Evolutionary conservation across 176 grass and related monocot species (phyloP), one percentile per base, ranked within the genome.

Genomic region (Hordeum marinum): DNA sequence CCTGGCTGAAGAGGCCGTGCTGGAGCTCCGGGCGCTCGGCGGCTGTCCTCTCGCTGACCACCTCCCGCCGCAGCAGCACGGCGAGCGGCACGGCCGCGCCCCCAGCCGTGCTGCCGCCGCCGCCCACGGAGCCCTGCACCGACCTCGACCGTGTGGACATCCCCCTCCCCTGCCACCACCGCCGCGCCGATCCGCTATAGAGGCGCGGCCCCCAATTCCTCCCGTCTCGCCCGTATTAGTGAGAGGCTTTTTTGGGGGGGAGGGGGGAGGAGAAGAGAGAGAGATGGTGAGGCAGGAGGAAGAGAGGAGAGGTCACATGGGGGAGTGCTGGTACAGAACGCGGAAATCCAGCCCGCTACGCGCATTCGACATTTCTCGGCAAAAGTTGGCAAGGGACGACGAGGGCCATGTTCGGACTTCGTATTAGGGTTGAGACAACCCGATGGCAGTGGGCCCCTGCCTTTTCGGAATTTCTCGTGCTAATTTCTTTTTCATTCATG

Each of bases 341-440:
- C 80, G 89, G 75, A 87, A 83, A 87, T 87, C 75, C 89, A 87
- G 80, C 89, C 84, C 84, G 84, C 84, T 80, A 90, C 84, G 80
- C 89, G 89, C 84, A 83, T 90, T 87, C 15, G 26, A 50, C 88
- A 79, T 50, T 83, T 87, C 84, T 40, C 59, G 68, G 84, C 79
- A 86, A 84, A 84, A 67, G 75, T 59, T 60, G 60, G 84, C 41
- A 24, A 35, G 12, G 6, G 24, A 18, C 15, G 11, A 50, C 9
- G 27, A 75, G 60, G 58, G 69, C 7, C 71, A 48, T 74, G 71
- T 74, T 74, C 42, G 25, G 71, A 2, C 42, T 50, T 74, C 25
- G 37, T 37, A 24, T 71, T 71, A 70, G 36, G 35, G 62, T 64
- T 64, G 26, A 2, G 60, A 27, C 8, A 63, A 4, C 32, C 32